Base-by-base conservation (phyloP, 495 filamentous ascomycete genomes). In the Glonium stellatum region DNA sequence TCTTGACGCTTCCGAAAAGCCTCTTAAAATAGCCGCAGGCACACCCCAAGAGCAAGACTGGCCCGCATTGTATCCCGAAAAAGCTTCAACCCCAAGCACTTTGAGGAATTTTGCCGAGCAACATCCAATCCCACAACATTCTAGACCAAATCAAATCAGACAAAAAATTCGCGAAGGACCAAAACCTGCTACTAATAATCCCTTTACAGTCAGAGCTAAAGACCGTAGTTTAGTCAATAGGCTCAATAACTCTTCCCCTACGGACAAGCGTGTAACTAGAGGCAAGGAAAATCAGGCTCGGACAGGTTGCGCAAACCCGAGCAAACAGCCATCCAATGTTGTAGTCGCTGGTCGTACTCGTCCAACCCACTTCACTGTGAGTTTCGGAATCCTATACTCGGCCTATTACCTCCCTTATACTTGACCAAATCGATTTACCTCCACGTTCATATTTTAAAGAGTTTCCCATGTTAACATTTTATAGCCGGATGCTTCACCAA, bases 1-100 rank as follows among this genome's bases (percentile, higher is more conserved):
- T n/a, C 31, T 66, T 22, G 63, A 66, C 57, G 63, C 63, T 19
- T 47, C 54, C 5, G 59, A 58, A 12, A 51, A 51, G 25, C 48
- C 25, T 23, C 21, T 31, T 4, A 51, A 51, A 13, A 23, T 31
- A 6, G 25, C 25, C 15, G 49, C 55, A 5, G 53, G 52, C 9
- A 62, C 63, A n/a, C 63, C 63, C 1, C 55, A 42, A 6, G 36
- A 49, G 21, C 49, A 57, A 35, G 47, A 62, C 13, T 57, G 59
- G 63, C 63, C 58, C 3, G 27, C 54, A 1, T 25, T 61, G 9
- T 49, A 13, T 31, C 58, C 63, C 1, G 49, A 65, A 37, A 49
- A 57, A 34, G 52, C 52, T 8, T 46, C 27, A 10, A 39, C n/a
- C 4, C n/a, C 15, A 42, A 5, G 23, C 5, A 31, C 48, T 31